phyloP scores from a whole-genome alignment of 345 rosid genomes.

The Syzygium grande region DNA sequence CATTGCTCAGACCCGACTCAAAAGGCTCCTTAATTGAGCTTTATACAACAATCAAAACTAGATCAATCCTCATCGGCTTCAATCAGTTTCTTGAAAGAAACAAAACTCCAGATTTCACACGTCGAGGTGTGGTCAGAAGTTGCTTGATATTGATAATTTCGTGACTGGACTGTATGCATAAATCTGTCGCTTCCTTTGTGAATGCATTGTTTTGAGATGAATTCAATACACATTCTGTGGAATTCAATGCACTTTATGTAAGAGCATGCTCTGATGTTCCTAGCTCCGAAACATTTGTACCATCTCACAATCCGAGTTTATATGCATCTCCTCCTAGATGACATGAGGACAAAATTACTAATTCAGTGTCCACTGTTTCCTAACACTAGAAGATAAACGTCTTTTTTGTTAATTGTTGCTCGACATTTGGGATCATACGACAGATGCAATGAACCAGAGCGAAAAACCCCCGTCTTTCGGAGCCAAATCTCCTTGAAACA shows the following conservation, averaged over 20 bases:
- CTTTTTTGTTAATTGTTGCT: not conserved
- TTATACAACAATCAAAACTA: not conserved
- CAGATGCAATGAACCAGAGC: not conserved
- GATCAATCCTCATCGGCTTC: not conserved
- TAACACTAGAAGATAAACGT: not conserved
- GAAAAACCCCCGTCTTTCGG: not conserved
- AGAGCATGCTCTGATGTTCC: not conserved
- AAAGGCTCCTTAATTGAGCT: not conserved
- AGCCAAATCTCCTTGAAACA: not conserved
- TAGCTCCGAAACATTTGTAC: not conserved
- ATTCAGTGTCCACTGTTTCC: not conserved
- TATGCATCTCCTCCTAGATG: not conserved
- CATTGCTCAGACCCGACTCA: not conserved
- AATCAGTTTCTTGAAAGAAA: not conserved
- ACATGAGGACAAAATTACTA: not conserved
- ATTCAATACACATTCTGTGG: not conserved
- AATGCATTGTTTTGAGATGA: not conserved
- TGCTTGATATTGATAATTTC: not conserved
- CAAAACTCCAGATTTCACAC: not conserved
- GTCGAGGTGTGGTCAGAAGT: not conserved
- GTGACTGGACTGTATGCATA: not conserved
- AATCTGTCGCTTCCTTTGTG: not conserved
- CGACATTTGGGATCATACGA: not conserved
- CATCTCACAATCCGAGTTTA: not conserved
- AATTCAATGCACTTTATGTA: not conserved